Base-by-base conservation (phyloP, 176 grass and related monocot species). In the Oryza coarctata region DNA sequence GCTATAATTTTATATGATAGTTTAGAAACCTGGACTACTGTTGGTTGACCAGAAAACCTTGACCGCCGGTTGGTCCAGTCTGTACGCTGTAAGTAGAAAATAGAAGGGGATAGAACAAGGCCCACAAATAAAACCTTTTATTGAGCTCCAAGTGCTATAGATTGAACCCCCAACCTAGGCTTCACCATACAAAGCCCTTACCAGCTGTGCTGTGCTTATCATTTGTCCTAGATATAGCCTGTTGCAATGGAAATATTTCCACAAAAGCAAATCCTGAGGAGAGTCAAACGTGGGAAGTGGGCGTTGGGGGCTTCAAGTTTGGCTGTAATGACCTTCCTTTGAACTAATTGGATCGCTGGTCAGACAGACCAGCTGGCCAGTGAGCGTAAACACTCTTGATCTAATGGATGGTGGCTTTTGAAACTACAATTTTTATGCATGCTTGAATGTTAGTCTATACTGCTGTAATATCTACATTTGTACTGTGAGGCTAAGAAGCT, bases 361-460 rank as follows among this genome's bases (percentile, higher is more conserved):
- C 47, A 20, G 47, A 20, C 17, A 20, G 47, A 50, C 17, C 47
- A 50, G 47, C 52, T 57, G 52, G 52, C 55, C n/a, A 25, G n/a
- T 60, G 55, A 60, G n/a, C 22, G 3, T 2, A 60, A 60, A n/a
- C 55, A 25, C n/a, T 60, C 9, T 23, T 58, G 1, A 4, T 60
- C n/a, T 7, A 60, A 25, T 60, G n/a, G 25, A 60, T 23, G n/a
- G 9, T 25, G n/a, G 22, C 25, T 25, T 60, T 23, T 25, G 14
- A 60, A 25, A 60, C 49, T 22, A 60, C 7, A 3, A 25, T 12
- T 75, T 58, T 40, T 66, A 26, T 0, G 9, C 23, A 30, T 40
- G 32, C 43, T 50, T 79, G 22, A 36, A 32, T 74, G 45, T 9
- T 72, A 69, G 13, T 75, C 75, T 29, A 61, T 75, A 80, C 9